Base-by-base conservation (phyloP, 2,329 filamentous ascomycete genomes). In the Stachybotrys chlorohalonatus region DNA sequence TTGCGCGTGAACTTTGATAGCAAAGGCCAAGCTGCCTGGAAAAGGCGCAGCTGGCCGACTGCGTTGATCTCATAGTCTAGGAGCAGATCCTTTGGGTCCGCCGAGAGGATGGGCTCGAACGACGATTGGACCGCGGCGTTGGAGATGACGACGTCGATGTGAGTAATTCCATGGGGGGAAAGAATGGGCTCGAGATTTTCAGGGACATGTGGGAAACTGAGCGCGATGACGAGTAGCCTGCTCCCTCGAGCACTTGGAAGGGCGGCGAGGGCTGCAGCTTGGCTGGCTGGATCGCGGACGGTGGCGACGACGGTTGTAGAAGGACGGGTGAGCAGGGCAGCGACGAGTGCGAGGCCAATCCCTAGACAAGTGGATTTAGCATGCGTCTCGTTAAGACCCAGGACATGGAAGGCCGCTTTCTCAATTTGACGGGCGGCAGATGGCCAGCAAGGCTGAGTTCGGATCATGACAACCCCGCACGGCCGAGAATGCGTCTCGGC, bases 111-210 rank as follows among this genome's bases (percentile, higher is more conserved):
- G 11, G 13, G 31, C 24, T 15, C 30, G 49, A 52, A 56, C 24
- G n/a, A 39, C n/a, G 31, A n/a, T 3, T 45, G n/a, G 8, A 45
- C 32, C n/a, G 54, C 59, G 6, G 79, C 78, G 61, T 82, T 83
- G 53, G 79, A 75, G 53, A 84, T 73, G 5, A 82, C 72, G 9
- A 79, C 62, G 59, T 83, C 78, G 5, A 83, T 63, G 36, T 68
- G 61, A 7, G 61, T 57, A 54, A 82, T 72, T 7, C 63, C 51
- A 7, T 31, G 7, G 6, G 58, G 51, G 11, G 15, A 36, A 3
- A 57, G 36, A 15, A 49, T 53, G 6, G 31, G 11, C 2, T 53
- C 31, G 1, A 64, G 57, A 0, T 75, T 70, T 13, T 59, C 59
- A 13, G 57, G 60, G 1, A 72, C 60, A 53, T 73, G 71, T 1